These are phyloP conservation scores for Leccinum barrowsii DNA, from an alignment of 768 basidiomycete genomes.

Conservation along the genomic window DNA sequence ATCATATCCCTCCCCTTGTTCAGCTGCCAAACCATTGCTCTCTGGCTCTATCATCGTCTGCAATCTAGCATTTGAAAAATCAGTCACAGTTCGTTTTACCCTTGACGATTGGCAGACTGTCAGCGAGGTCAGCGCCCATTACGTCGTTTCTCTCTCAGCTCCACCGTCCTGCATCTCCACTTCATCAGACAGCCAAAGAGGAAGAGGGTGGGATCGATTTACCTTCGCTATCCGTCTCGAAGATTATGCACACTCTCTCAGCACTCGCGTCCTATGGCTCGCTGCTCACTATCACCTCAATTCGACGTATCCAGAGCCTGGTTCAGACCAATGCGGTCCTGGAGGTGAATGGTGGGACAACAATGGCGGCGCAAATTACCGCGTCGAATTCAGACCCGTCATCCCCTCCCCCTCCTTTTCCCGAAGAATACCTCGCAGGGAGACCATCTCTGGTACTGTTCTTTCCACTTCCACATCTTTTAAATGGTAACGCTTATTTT, in stretches of 20 bases:
- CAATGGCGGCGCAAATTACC: slow-evolving; percentile 75
- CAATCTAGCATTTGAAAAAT: slow-evolving; percentile 85
- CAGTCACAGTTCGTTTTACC: slow-evolving; percentile 83
- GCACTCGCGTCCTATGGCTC: slow-evolving; percentile 54
- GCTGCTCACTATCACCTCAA: slow-evolving; percentile 49
- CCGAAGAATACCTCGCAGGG: slow-evolving; percentile 13
- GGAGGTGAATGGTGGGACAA: slow-evolving; percentile 94
- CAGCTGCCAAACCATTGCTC: slow-evolving; percentile 37
- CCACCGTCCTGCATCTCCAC: slow-evolving; percentile 30
- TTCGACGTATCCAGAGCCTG: slow-evolving; percentile 17
- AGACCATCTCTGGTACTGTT: slow-evolving; percentile 20
- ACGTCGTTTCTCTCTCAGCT: slow-evolving; percentile 41
- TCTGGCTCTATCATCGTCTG: slow-evolving; percentile 77
- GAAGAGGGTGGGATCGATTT: slow-evolving; percentile 54
- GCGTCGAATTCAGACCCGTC: slow-evolving; percentile 53
- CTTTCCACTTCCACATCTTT: background rate
- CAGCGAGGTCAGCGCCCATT: slow-evolving; percentile 68
- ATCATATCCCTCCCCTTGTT: slow-evolving; percentile 2
- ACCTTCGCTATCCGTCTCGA: slow-evolving; percentile 64
- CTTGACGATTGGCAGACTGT: slow-evolving; percentile 94
- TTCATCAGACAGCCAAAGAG: background rate
- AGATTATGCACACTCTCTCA: slow-evolving; percentile 56
- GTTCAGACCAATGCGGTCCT: slow-evolving; percentile 30
- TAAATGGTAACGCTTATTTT: slow-evolving; percentile 1
- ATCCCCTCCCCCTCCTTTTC: background rate